Evolutionary conservation across 2,329 filamentous ascomycete species (phyloP).

Genomic region (Fusarium duplospermum): DNA sequence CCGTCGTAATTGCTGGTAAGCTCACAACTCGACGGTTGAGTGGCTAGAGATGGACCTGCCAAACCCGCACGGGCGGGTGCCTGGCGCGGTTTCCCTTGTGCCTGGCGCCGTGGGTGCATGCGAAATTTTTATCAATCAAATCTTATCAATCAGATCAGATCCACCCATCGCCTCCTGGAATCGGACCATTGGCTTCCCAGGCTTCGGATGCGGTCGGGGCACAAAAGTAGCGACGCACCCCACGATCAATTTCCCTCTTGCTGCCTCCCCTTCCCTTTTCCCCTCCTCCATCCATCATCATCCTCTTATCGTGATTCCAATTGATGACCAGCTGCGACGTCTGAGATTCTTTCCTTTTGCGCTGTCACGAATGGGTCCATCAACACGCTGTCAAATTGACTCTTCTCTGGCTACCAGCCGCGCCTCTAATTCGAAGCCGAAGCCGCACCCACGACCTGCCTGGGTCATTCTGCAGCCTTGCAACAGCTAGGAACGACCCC

Average conservation of each 20-base stretch:
- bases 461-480: constrained; percentile 23
- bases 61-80: constrained; percentile 7
- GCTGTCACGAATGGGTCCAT: constrained; percentile 24
- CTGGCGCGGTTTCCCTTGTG: constrained; percentile 28
- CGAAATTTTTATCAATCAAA: constrained; percentile 58
- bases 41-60: background rate
- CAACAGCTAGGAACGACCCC: constrained; percentile 12
- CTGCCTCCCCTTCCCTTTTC: constrained; percentile 16
- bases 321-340: constrained; percentile 10
- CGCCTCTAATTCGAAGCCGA: constrained; percentile 33
- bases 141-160: constrained; percentile 62
- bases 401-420: constrained; percentile 23
- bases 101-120: constrained; percentile 35
- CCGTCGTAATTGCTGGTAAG: constrained; percentile 26
- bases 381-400: constrained; percentile 12
- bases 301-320: background rate
- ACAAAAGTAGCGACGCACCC: constrained; percentile 46
- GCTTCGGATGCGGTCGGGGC: constrained; percentile 42
- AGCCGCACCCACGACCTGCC: constrained; percentile 16
- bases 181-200: constrained; percentile 48
- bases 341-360: constrained; percentile 2
- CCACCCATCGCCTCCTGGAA: constrained; percentile 50
- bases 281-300: constrained; percentile 10
- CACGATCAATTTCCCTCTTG: constrained; percentile 40
- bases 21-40: background rate